phyloP scores from a whole-genome alignment of 2,329 filamentous ascomycete genomes.

The Phialophora expanda region DNA sequence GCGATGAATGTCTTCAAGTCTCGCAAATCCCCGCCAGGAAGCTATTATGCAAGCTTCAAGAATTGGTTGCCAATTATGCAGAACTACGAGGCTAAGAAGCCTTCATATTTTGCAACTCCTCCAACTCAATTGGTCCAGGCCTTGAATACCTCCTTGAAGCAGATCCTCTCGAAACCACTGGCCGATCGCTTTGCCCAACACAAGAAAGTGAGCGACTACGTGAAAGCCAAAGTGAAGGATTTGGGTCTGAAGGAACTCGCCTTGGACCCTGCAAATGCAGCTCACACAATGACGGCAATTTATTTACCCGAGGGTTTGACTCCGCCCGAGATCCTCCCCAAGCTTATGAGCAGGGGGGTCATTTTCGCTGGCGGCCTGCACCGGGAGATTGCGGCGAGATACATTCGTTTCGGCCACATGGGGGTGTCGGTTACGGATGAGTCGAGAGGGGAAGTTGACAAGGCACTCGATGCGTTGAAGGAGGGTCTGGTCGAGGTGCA shows the following conservation, averaged over 20 bases:
- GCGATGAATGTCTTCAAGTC: constrained; percentile 81
- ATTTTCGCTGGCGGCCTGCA: constrained; percentile 95
- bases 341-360: constrained; percentile 81
- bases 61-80: constrained; percentile 99
- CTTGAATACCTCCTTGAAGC: constrained; percentile 83
- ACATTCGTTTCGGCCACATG: constrained; percentile 97
- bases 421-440: constrained; percentile 88
- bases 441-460: constrained; percentile 78
- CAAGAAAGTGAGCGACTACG: constrained; percentile 75
- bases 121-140: constrained; percentile 93
- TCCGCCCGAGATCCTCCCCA: constrained; percentile 82
- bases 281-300: constrained; percentile 97
- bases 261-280: constrained; percentile 83
- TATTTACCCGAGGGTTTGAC: constrained; percentile 86
- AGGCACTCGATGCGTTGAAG: constrained; percentile 78
- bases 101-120: constrained; percentile 96
- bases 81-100: constrained; percentile 97
- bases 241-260: constrained; percentile 89
- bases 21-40: constrained; percentile 78
- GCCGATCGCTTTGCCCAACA: constrained; percentile 83
- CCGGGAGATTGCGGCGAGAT: constrained; percentile 91
- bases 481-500: constrained; percentile 76
- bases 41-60: constrained; percentile 95
- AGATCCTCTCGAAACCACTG: constrained; percentile 81
- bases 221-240: constrained; percentile 81